A percentile compares a stretch with the other conserved stretches of the same genome.
Evolutionary conservation across 2,329 filamentous ascomycete genomes (phyloP).

Genomic region (Xylariaceae sp.): DNA sequence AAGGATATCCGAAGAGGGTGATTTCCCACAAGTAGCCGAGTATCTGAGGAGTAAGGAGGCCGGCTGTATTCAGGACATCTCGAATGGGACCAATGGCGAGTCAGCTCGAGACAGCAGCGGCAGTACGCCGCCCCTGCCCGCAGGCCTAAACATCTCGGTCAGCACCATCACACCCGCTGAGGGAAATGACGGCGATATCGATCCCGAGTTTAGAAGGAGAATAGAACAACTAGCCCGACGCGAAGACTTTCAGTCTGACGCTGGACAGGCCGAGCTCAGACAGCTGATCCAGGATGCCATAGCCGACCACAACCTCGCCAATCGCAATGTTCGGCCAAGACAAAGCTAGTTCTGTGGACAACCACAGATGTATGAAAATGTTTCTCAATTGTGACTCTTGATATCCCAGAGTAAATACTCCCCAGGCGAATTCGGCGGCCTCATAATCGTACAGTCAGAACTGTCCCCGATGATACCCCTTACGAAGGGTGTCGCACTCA

Average conservation of each 20-base stretch:
- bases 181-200: slow-evolving; percentile 64
- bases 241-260: slow-evolving; percentile 79
- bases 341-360: slow-evolving; percentile 50
- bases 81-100: slow-evolving; percentile 32
- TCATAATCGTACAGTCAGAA: slow-evolving; percentile 57
- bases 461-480: slow-evolving; percentile 47
- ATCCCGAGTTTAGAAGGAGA: slow-evolving; percentile 79
- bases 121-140: slow-evolving; percentile 64
- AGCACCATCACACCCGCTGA: slow-evolving; percentile 70
- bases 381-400: slow-evolving; percentile 46
- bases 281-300: slow-evolving; percentile 81
- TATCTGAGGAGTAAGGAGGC: slow-evolving; percentile 59
- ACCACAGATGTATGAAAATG: neutral
- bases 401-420: slow-evolving; percentile 67
- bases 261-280: slow-evolving; percentile 78
- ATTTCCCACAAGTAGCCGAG: slow-evolving; percentile 73
- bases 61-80: slow-evolving; percentile 31
- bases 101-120: slow-evolving; percentile 40
- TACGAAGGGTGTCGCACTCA: slow-evolving; percentile 56
- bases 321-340: slow-evolving; percentile 66
- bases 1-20: slow-evolving; percentile 76
- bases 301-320: slow-evolving; percentile 63
- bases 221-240: slow-evolving; percentile 88
- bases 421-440: slow-evolving; percentile 49
- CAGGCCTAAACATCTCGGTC: slow-evolving; percentile 76